These are phyloP conservation scores for Gypsophila paniculata DNA, from an alignment of 179 eudicot genomes.

Conservation along the genomic window DNA sequence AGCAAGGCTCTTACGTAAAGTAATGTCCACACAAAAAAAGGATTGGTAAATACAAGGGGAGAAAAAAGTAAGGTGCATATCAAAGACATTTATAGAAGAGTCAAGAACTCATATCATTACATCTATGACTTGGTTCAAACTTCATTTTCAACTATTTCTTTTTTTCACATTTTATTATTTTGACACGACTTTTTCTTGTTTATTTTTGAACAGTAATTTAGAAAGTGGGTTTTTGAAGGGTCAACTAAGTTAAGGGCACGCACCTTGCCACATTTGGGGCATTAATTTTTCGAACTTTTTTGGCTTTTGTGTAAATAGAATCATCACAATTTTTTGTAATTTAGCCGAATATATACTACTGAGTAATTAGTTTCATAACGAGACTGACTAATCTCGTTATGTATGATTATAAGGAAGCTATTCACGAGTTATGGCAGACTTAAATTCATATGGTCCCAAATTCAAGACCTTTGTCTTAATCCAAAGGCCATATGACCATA, in stretches of 20 bases:
- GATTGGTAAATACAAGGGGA: slow-evolving; percentile 14
- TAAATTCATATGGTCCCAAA: too few relatives aligned
- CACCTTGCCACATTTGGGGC: not conserved
- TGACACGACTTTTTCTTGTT: slow-evolving; percentile 16
- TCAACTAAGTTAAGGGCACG: slow-evolving; percentile 15
- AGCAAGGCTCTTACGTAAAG: slow-evolving; percentile 32
- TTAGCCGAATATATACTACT: not conserved
- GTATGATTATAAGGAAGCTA: too few relatives aligned
- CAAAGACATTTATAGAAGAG: slow-evolving; percentile 23
- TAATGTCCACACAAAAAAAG: slow-evolving; percentile 30
- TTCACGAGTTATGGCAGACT: too few relatives aligned
- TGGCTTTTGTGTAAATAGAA: too few relatives aligned
- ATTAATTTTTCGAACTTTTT: too few relatives aligned
- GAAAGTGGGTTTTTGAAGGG: slow-evolving; percentile 23
- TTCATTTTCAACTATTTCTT: slow-evolving; percentile 10
- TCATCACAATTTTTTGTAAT: too few relatives aligned
- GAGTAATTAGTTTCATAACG: not conserved
- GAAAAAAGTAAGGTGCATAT: slow-evolving; percentile 23
- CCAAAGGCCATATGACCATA: too few relatives aligned
- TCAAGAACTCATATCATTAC: slow-evolving; percentile 28
- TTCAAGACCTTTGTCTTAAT: too few relatives aligned
- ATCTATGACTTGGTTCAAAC: slow-evolving; percentile 12
- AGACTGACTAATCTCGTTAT: too few relatives aligned
- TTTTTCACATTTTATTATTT: not conserved
- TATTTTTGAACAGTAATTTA: slow-evolving; percentile 19